These are phyloP conservation scores for Debaryomyces robertsiae DNA, from an alignment of 1,139 yeast genomes.

Conservation along the genomic window DNA sequence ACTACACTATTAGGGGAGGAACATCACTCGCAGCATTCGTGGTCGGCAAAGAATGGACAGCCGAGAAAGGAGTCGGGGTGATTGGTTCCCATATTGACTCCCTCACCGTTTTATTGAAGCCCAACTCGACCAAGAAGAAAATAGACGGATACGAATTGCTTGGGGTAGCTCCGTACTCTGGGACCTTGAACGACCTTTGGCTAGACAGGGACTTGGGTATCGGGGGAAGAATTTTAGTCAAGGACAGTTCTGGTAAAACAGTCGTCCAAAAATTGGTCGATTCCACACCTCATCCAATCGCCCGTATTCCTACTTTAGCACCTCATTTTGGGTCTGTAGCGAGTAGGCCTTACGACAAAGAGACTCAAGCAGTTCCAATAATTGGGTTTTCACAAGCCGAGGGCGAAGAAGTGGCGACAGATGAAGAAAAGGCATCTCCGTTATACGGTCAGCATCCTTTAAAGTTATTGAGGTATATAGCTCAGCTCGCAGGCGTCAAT, in stretches of 20 bases:
- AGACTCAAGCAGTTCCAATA: slow-evolving; percentile 65
- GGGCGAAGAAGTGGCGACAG: slow-evolving; percentile 47
- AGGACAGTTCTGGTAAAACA: slow-evolving; percentile 29
- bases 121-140: slow-evolving; percentile 46
- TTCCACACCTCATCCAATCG: slow-evolving; percentile 65
- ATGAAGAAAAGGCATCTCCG: slow-evolving; percentile 63
- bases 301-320: slow-evolving; percentile 65
- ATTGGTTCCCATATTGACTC: slow-evolving; percentile 67
- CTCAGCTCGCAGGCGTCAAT: slow-evolving; percentile 46
- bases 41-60: slow-evolving; percentile 59
- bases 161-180: slow-evolving; percentile 71
- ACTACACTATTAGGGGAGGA: slow-evolving; percentile 60
- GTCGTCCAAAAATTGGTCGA: slow-evolving; percentile 49
- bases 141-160: slow-evolving; percentile 63
- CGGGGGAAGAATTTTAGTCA: slow-evolving; percentile 61
- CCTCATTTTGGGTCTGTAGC: slow-evolving; percentile 63
- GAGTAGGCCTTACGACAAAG: slow-evolving; percentile 56
- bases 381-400: slow-evolving; percentile 44
- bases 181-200: slow-evolving; percentile 58
- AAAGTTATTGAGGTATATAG: slow-evolving; percentile 56
- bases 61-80: slow-evolving; percentile 57
- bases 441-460: slow-evolving; percentile 63
- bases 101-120: slow-evolving; percentile 59
- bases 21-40: slow-evolving; percentile 58
- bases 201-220: slow-evolving; percentile 69